These are phyloP conservation scores for Thelonectria rubi DNA, from an alignment of 2,329 filamentous ascomycete genomes.

Conservation along the genomic window DNA sequence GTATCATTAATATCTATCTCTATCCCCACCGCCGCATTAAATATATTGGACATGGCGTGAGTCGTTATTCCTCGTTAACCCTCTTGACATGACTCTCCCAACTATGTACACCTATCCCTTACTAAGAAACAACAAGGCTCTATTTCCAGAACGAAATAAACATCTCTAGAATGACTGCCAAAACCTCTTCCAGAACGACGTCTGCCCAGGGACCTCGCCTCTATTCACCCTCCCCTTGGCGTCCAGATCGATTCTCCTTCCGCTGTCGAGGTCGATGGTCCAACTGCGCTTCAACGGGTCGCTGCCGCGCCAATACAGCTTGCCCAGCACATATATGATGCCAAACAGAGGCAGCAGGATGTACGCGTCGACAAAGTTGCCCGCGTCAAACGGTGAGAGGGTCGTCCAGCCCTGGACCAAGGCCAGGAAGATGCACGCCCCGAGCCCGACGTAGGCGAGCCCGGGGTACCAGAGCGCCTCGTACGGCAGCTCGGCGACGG, in stretches of 20 bases:
- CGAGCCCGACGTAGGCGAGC: slow-evolving; percentile 67
- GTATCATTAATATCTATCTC: background rate
- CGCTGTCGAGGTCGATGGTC: slow-evolving; percentile 66
- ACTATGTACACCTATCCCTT: background rate
- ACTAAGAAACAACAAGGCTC: background rate
- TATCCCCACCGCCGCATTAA: background rate
- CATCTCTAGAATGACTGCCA: slow-evolving; percentile 51
- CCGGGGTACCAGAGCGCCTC: slow-evolving; percentile 63
- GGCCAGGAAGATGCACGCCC: slow-evolving; percentile 66
- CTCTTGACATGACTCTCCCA: background rate
- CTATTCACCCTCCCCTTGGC: slow-evolving; percentile 48
- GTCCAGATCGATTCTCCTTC: slow-evolving; percentile 64
- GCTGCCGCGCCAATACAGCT: slow-evolving; percentile 58
- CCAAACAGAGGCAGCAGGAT: slow-evolving; percentile 68
- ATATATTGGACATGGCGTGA: background rate
- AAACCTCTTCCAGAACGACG: slow-evolving; percentile 55
- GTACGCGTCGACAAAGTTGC: slow-evolving; percentile 70
- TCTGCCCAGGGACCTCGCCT: slow-evolving; percentile 40
- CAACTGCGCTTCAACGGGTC: slow-evolving; percentile 59
- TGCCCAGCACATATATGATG: slow-evolving; percentile 65
- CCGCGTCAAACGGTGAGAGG: slow-evolving; percentile 65
- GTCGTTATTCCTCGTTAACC: background rate
- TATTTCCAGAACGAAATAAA: background rate
- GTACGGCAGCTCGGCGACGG: slow-evolving; percentile 64
- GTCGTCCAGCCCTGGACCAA: slow-evolving; percentile 70